Evolutionary conservation across 164 flowering plant genomes (phyloP).

Genomic region (Umbellularia californica): DNA sequence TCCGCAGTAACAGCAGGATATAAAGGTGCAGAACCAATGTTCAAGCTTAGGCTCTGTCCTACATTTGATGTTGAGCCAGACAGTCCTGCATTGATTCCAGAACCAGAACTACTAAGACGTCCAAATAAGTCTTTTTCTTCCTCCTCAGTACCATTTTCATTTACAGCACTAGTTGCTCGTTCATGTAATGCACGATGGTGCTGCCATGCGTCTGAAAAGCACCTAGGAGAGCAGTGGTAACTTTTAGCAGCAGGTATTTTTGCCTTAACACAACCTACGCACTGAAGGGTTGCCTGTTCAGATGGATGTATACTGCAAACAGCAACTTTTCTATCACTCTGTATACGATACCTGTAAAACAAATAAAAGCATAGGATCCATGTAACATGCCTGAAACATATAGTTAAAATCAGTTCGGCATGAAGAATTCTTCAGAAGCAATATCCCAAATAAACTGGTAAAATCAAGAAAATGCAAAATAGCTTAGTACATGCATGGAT

Average conservation of each 20-base stretch:
- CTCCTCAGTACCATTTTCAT: conserved; percentile 81
- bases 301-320: conserved; percentile 93
- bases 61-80: conserved; percentile 48
- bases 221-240: conserved; percentile 81
- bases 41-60: conserved; percentile 31
- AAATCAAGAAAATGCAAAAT: too few species aligned
- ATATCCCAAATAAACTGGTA: too few species aligned
- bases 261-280: conserved; percentile 82
- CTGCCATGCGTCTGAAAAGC: conserved; percentile 98
- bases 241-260: conserved; percentile 82
- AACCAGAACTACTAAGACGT: conserved; percentile 61
- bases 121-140: conserved; percentile 63
- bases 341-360: conserved; percentile 67
- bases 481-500: too few species aligned
- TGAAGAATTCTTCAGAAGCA: too few species aligned
- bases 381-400: not conserved
- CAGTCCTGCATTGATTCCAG: conserved; percentile 46
- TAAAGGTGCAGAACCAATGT: conserved; percentile 63
- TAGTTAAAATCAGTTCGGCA: too few species aligned
- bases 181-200: conserved; percentile 95
- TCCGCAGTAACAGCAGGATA: conserved; percentile 66
- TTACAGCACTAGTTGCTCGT: conserved; percentile 80
- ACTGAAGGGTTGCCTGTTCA: conserved; percentile 91
- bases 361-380: not conserved
- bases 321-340: conserved; percentile 86